A percentile compares a stretch with the other conserved stretches of the same genome.
phyloP scores from a whole-genome alignment of 495 filamentous ascomycete species.

The Hypoxylon perforatum region DNA sequence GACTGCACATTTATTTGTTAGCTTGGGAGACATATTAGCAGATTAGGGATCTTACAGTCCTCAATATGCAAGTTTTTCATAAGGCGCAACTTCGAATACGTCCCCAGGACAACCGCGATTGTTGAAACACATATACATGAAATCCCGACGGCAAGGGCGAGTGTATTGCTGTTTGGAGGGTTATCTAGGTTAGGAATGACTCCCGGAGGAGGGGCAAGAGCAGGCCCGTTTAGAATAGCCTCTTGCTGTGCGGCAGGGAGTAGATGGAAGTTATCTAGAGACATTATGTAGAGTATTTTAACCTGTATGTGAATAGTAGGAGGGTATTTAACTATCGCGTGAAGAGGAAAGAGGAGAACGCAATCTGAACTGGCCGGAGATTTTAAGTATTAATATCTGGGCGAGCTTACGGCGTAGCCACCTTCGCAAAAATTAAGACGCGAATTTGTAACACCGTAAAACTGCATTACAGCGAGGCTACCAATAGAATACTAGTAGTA shows the following conservation, averaged over 20 bases:
- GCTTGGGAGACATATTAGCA: background rate
- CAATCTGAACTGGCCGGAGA: no score
- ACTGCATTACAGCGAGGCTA: no score
- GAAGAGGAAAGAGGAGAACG: no score
- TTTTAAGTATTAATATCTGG: no score
- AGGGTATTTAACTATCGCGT: no score
- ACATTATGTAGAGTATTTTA: background rate
- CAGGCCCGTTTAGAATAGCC: constrained; percentile 25
- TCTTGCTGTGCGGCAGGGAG: constrained; percentile 13
- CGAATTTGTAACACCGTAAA: no score
- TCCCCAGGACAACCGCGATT: constrained; percentile 10
- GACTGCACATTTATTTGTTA: background rate
- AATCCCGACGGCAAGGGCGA: constrained; percentile 14
- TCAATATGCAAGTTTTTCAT: constrained; percentile 13
- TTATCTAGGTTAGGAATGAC: constrained; percentile 29
- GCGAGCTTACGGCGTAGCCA: no score
- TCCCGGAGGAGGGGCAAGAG: constrained; percentile 31
- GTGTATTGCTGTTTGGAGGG: constrained; percentile 36
- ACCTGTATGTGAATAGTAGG: no score
- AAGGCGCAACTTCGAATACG: constrained; percentile 16
- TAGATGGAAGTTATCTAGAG: constrained; percentile 17
- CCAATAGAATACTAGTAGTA: no score
- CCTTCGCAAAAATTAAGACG: no score
- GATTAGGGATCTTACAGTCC: constrained; percentile 3
- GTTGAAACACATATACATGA: constrained; percentile 22